A percentile compares a stretch with the other conserved stretches of the same genome.
Evolutionary conservation across 1,284 basidiomycete genomes (phyloP).

Genomic region (Boletus nobilissimus): DNA sequence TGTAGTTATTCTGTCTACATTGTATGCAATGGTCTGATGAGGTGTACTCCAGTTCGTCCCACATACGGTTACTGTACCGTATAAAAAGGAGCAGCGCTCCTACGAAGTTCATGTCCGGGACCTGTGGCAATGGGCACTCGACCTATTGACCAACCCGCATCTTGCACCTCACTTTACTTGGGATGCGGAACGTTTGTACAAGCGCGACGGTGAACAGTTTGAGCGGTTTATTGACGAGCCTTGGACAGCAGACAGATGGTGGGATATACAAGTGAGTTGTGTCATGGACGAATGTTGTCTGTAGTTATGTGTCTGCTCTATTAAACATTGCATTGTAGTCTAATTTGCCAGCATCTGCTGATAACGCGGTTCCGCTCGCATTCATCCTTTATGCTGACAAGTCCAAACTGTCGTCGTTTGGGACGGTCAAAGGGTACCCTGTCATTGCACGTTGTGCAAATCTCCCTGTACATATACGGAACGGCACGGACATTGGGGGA

Average conservation of each 20-base stretch:
- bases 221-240: constrained; percentile 44
- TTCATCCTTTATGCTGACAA: constrained; percentile 33
- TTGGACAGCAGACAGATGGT: constrained; percentile 43
- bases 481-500: constrained; percentile 52
- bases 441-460: constrained; percentile 53
- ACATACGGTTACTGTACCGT: background rate
- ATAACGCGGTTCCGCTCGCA: constrained; percentile 11
- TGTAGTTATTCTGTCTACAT: background rate
- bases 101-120: constrained; percentile 12
- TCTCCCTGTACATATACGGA: constrained; percentile 50
- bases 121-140: constrained; percentile 42
- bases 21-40: background rate
- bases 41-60: background rate
- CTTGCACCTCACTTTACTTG: constrained; percentile 33
- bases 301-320: background rate
- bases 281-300: background rate
- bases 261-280: constrained; percentile 45
- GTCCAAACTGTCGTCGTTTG: constrained; percentile 22
- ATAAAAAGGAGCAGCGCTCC: constrained; percentile 1
- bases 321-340: background rate
- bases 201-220: constrained; percentile 36
- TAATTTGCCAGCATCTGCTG: background rate
- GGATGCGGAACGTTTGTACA: constrained; percentile 28
- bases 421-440: constrained; percentile 54
- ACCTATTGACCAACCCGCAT: constrained; percentile 37